These are phyloP conservation scores for Ceratobasidium sp. DNA, from an alignment of 1,284 basidiomycete species.

Conservation along the genomic window DNA sequence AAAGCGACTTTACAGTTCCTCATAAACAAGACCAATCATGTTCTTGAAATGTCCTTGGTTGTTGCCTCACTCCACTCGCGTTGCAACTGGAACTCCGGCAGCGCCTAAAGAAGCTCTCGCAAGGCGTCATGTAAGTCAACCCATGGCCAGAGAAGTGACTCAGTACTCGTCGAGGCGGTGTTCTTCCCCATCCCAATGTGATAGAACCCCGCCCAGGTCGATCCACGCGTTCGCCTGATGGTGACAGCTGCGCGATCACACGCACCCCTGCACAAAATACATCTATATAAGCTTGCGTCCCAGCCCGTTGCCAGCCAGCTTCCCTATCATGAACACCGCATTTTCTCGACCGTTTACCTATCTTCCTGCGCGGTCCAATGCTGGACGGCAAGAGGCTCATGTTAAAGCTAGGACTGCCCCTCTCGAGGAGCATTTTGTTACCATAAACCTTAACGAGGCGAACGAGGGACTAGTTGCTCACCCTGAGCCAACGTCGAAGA, in stretches of 20 bases:
- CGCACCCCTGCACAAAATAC: background rate
- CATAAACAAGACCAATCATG: background rate
- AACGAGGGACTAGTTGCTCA: constrained; percentile 14
- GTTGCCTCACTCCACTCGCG: background rate
- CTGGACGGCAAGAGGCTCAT: background rate
- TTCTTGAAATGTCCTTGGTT: background rate
- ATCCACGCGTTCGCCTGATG: constrained; percentile 25
- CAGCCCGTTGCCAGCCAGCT: no score
- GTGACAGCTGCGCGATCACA: constrained; percentile 12
- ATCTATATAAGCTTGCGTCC: background rate
- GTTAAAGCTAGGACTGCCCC: background rate
- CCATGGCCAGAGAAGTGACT: no score
- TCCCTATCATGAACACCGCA: background rate
- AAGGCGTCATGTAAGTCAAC: background rate
- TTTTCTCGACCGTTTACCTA: constrained; percentile 40
- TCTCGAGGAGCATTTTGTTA: constrained; percentile 65
- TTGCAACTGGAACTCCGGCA: constrained; percentile 9
- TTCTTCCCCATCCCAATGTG: background rate
- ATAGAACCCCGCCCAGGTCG: background rate
- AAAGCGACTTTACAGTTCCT: background rate
- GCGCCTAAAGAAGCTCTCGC: constrained; percentile 20
- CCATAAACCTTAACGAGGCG: constrained; percentile 59
- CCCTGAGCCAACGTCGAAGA: constrained; percentile 41
- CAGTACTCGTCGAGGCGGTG: constrained; percentile 24
- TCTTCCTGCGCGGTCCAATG: constrained; percentile 23